Evolutionary conservation across 768 basidiomycete genomes (phyloP), one percentile per base, ranked within the genome.

Genomic region (Hygrocybe punicea): DNA sequence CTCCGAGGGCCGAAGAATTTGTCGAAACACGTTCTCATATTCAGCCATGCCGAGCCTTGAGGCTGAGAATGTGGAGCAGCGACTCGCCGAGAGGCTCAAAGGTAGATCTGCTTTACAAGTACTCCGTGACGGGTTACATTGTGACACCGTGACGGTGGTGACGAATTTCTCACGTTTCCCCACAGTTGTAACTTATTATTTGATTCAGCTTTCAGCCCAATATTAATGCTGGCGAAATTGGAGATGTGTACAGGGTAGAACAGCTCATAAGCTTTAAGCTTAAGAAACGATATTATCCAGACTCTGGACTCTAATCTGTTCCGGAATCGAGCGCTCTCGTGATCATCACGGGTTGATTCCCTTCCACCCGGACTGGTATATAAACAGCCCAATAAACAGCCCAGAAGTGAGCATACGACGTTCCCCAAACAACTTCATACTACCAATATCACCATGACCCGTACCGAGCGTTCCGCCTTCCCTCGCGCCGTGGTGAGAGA

Each of bases 401-500:
- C n/a, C 51, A 37, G 36, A 39, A 53, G 39, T 23, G 8, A 17
- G 33, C 50, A 25, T 35, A 35, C 25, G 33, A 19, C 37, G 39
- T 37, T 25, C 29, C 44, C 42, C n/a, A 10, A 25, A 50, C 21
- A 47, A n/a, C 21, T 46, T 45, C 19, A 10, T 50, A 19, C 54
- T 17, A 45, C 51, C 36, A 24, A 36, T 17, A 35, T 44, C 63
- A 76, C 40, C 68, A 92, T 92, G 89, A 91, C 89, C 58, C 88
- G 90, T 65, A 92, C 90, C 52, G 84, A 79, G 62, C 88, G 90
- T 64, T 78, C 89, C 56, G 67, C 81, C 44, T 86, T 80, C 68
- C 88, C 86, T 51, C 83, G 84, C 58, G 91, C 90, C 46, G 72
- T 90, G 64, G 59, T 80, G 60, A 86, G 82, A 75, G 90, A 93